These are phyloP conservation scores for Plasmodium falciparum DNA, from an alignment of 169 alveolate species.

Conservation along the genomic window DNA sequence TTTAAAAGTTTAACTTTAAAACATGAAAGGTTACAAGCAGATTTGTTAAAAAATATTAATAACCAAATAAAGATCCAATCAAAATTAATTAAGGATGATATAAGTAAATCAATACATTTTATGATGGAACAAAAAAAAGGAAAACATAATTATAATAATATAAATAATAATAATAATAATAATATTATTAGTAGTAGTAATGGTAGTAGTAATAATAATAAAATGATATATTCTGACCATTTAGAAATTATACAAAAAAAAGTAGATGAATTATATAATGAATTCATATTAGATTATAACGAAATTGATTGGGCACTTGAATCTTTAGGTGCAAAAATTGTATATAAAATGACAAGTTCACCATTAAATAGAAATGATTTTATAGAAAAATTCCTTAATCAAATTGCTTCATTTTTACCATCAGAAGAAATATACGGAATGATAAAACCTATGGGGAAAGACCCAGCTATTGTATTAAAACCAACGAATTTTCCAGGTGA, in stretches of 20 bases:
- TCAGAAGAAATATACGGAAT: slow-evolving; percentile 77
- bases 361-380: slow-evolving; percentile 73
- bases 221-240: not conserved
- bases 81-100: slow-evolving; percentile 61
- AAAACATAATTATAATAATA: not conserved
- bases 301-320: slow-evolving; percentile 77
- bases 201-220: not conserved
- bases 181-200: not conserved
- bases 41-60: slow-evolving; percentile 37
- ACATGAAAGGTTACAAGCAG: slow-evolving; percentile 52
- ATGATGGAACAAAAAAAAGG: slow-evolving; percentile 39
- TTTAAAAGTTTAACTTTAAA: slow-evolving; percentile 28
- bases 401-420: slow-evolving; percentile 65
- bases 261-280: slow-evolving; percentile 70
- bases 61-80: slow-evolving; percentile 61
- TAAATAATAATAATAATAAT: not conserved
- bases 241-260: slow-evolving; percentile 62
- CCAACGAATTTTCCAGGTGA: slow-evolving; percentile 76
- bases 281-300: slow-evolving; percentile 73
- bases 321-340: slow-evolving; percentile 76
- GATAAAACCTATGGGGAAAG: slow-evolving; percentile 77
- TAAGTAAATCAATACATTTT: slow-evolving; percentile 20
- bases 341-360: slow-evolving; percentile 75
- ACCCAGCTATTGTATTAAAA: slow-evolving; percentile 63
- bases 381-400: slow-evolving; percentile 56